Base-by-base conservation (phyloP, 495 filamentous ascomycete genomes). In the Aspergillus olivimuriae region DNA sequence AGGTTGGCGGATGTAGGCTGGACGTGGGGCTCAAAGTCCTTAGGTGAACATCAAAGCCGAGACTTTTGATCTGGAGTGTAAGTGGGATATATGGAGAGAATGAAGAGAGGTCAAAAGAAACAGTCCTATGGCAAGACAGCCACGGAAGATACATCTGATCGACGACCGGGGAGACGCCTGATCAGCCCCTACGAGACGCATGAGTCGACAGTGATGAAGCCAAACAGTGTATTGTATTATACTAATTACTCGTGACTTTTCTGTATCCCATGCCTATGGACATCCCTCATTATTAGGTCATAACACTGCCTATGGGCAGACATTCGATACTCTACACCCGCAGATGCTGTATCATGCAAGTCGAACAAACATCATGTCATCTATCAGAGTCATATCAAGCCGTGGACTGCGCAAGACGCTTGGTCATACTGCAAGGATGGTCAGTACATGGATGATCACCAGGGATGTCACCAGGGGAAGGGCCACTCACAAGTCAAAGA, bases 401-500 rank as follows among this genome's bases (percentile, higher is more conserved):
- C 49, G 61, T 43, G 39, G 54, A 46, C 40, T 55, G 43, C 15
- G 51, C 51, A 44, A 79, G 62, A 46, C 74, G 58, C 60, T 76
- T 74, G 54, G 73, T 74, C 76, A 80, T 80, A 57, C 75, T 78
- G 47, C 19, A 34, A 14, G 23, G 18, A 12, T 24, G 17, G 44
- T 69, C 50, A 62, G 58, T 39, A 32, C 35, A 15, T 19, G 4
- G 9, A 41, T 16, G 11, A 32, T 18, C 20, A 26, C 1, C 19
- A 10, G n/a, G 12, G 19, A 4, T 38, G 9, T 14, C 6, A 8
- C 18, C 37, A 20, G 37, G 14, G 11, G 24, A 21, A n/a, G 22
- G 19, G 4, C 26, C 2, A 82, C 86, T 79, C 74, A 95, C 89
- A 97, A 98, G 54, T 94, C 86, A 68, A 95, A 98, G 76, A 98